Conservation (phyloP, 2,329 filamentous ascomycete species). For the Teratosphaeria epicoccoides region DNA sequence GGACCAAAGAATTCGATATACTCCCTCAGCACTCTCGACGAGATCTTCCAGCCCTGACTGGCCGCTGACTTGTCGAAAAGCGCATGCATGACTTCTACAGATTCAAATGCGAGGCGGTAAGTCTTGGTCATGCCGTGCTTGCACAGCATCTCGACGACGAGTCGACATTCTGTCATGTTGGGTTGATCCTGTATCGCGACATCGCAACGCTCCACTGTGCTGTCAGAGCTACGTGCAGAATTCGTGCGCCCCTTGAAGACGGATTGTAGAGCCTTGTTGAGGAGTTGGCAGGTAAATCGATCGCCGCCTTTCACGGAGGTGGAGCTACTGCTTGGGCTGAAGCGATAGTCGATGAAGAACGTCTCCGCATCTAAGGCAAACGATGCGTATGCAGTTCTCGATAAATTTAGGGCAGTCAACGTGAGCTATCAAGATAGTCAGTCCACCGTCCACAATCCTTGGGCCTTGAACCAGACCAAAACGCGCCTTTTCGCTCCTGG, state of each 20-base stretch:
- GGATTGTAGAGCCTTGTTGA: conserved; percentile 60
- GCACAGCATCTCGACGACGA: conserved; percentile 63
- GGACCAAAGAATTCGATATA: conserved; percentile 72
- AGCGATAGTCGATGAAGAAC: conserved; percentile 66
- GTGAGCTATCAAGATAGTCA: conserved; percentile 44
- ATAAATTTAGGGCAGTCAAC: conserved; percentile 66
- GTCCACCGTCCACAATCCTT: not conserved
- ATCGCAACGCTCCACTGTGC: conserved; percentile 63
- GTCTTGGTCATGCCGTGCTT: conserved; percentile 68
- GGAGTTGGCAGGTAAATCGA: conserved; percentile 63
- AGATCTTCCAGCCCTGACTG: conserved; percentile 61
- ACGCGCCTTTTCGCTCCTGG: conserved; percentile 53
- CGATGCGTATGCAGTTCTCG: conserved; percentile 68
- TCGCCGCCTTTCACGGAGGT: conserved; percentile 15
- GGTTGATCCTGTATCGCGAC: conserved; percentile 62
- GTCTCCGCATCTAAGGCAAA: conserved; percentile 55
- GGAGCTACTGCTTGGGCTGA: conserved; percentile 25
- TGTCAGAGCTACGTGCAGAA: conserved; percentile 56
- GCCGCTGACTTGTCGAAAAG: conserved; percentile 60
- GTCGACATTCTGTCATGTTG: conserved; percentile 56
- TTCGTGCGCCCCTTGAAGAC: conserved; percentile 59
- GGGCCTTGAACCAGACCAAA: not conserved
- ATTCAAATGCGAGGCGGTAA: conserved; percentile 65
- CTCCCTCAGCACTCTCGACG: conserved; percentile 59
- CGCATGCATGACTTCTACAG: conserved; percentile 62